Evolutionary conservation across 176 grass and related monocot genomes (phyloP), one percentile per base, ranked within the genome.

Genomic region (Raddia distichophylla): DNA sequence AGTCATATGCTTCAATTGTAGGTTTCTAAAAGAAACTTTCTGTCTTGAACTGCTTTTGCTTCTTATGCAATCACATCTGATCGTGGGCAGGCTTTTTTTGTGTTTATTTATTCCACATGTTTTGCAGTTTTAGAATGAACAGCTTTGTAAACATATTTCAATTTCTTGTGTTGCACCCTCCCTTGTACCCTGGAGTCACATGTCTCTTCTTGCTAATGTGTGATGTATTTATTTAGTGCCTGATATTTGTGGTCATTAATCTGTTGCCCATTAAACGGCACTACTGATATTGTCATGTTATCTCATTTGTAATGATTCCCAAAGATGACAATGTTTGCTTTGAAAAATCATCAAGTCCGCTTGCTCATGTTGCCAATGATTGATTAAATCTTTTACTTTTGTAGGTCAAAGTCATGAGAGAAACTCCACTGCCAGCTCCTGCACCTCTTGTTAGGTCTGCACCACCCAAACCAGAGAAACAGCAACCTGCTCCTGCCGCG

Each of bases 1-100:
- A 97, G 80, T 94, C 91, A 11, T 97, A 93, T 5, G 88, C 91
- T 84, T 97, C 91, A n/a, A 97, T 97, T 90, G 94, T 97, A 93
- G 71, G 91, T 87, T 65, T 86, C 8, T 42, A 9, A 37, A 77
- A 57, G 58, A 60, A 73, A 58, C 17, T 15, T 73, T 58, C 45
- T 34, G 5, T 79, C 43, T 71, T 69, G 0, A 59, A 35, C 32
- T 76, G 6, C 34, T 20, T 60, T 76, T 67, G 40, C 52, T 73
- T 51, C 51, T 73, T 32, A 80, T 58, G 43, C 22, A 74, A 58
- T 48, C 65, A 42, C 1, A 0, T 47, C 49, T 74, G 6, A 20
- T 84, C 63, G 59, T 76, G 10, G 16, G 49, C 37, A 64, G 6
- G 8, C 18, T 12, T 19, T 73, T 58, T 35, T 11, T 6, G 44